phyloP scores from a whole-genome alignment of 768 basidiomycete genomes.

The Termitomyces sp. region DNA sequence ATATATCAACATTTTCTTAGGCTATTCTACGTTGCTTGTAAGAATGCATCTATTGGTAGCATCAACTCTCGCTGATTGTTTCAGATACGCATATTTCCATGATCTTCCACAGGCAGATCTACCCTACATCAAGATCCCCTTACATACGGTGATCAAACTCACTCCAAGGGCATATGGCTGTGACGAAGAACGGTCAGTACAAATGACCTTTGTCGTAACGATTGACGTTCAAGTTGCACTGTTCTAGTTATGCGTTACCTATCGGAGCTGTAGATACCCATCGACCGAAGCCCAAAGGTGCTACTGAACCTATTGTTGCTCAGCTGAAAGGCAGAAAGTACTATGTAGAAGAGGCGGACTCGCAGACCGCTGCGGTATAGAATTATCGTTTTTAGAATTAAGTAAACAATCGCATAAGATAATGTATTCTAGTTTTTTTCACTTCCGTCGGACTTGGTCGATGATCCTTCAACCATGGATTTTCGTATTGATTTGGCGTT shows the following conservation, averaged over 20 bases:
- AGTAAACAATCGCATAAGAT: background rate
- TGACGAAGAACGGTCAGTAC: conserved; percentile 84
- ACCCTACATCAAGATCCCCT: conserved; percentile 95
- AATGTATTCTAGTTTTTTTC: background rate
- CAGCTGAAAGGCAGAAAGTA: conserved; percentile 38
- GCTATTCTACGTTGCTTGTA: conserved; percentile 78
- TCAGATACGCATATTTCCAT: conserved; percentile 95
- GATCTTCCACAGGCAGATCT: conserved; percentile 87
- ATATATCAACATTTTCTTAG: conserved; percentile 22
- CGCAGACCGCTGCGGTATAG: background rate
- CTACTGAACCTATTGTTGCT: conserved; percentile 25
- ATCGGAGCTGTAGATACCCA: conserved; percentile 95
- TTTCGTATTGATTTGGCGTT: background rate
- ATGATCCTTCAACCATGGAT: background rate
- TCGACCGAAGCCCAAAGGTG: conserved; percentile 53
- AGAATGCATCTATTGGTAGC: conserved; percentile 19
- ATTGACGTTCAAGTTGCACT: conserved; percentile 1
- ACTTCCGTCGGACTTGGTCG: background rate
- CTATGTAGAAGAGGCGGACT: conserved; percentile 22
- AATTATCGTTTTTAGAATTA: background rate
- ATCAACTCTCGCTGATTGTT: conserved; percentile 8
- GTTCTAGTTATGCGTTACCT: conserved; percentile 72
- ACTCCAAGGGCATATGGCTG: conserved; percentile 98
- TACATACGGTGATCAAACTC: conserved; percentile 97
- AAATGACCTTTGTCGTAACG: background rate